A percentile compares a stretch with the other conserved stretches of the same genome.
Evolutionary conservation across 345 rosid genomes (phyloP).

Genomic region (Draba incana): DNA sequence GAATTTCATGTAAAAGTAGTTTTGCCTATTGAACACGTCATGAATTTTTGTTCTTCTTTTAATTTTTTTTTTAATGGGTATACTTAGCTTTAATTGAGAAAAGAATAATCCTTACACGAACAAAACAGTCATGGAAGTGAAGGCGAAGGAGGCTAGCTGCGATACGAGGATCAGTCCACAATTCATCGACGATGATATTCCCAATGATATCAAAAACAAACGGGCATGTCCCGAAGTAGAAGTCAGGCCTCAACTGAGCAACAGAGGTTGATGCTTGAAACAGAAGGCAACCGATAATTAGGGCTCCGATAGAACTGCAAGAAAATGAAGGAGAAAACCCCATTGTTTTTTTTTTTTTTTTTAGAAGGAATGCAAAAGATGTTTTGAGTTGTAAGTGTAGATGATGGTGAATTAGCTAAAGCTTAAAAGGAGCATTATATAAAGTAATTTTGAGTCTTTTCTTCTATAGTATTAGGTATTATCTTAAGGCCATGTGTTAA

Average conservation of each 20-base stretch:
- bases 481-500: constrained; percentile 3
- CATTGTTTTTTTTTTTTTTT: constrained; percentile 14
- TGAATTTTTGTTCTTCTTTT: too few relatives aligned
- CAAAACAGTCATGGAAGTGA: constrained; percentile 43
- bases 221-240: constrained; percentile 28
- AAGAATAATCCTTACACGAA: constrained; percentile 28
- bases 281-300: constrained; percentile 39
- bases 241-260: constrained; percentile 38
- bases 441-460: constrained; percentile 23
- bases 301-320: constrained; percentile 30
- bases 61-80: too few relatives aligned
- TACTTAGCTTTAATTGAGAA: too few relatives aligned
- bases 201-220: constrained; percentile 24
- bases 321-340: constrained; percentile 25
- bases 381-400: constrained; percentile 12
- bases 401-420: constrained; percentile 3
- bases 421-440: constrained; percentile 21
- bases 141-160: constrained; percentile 42
- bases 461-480: constrained; percentile 22
- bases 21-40: not conserved
- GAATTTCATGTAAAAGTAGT: not conserved
- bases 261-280: constrained; percentile 35
- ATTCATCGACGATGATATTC: constrained; percentile 23
- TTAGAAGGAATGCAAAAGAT: not conserved
- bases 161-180: constrained; percentile 36